phyloP scores from a whole-genome alignment of 148 eudicot genomes.

The Euryodendron excelsum region DNA sequence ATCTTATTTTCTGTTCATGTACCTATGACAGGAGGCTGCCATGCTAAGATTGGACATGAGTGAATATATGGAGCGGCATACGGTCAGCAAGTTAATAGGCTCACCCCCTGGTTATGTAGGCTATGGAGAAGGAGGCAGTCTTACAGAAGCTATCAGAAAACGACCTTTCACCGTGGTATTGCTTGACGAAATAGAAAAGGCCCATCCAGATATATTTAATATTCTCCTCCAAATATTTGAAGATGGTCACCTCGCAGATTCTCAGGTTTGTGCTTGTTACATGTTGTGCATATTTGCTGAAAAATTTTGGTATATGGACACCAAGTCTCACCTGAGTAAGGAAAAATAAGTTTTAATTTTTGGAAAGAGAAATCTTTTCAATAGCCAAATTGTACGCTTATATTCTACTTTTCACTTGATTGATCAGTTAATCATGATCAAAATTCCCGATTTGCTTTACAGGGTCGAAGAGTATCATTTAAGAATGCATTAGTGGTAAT shows the following conservation, averaged over 20 bases:
- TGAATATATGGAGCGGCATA: constrained; percentile 67
- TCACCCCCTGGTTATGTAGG: constrained; percentile 68
- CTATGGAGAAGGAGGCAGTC: constrained; percentile 61
- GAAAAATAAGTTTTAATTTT: not conserved
- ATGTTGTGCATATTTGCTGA: not conserved
- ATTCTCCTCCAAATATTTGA: constrained; percentile 61
- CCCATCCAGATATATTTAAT: constrained; percentile 59
- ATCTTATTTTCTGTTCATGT: not conserved
- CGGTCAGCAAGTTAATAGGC: constrained; percentile 61
- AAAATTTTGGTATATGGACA: not conserved
- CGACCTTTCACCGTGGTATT: constrained; percentile 53
- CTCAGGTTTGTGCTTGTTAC: constrained; percentile 41
- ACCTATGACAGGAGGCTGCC: constrained; percentile 39
- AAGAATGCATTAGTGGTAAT: constrained; percentile 58
- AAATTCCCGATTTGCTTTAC: constrained; percentile 14
- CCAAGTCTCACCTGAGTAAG: not conserved
- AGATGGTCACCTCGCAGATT: constrained; percentile 62
- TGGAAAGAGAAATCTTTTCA: not conserved
- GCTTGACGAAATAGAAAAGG: constrained; percentile 63
- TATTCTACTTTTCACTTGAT: not conserved
- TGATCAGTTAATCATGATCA: not conserved
- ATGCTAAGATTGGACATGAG: constrained; percentile 68
- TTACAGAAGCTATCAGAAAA: constrained; percentile 57
- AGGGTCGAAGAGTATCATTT: constrained; percentile 64
- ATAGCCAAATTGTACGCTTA: not conserved